Base-by-base conservation (phyloP, 1,284 basidiomycete species). In the Irpex rosettiformis region DNA sequence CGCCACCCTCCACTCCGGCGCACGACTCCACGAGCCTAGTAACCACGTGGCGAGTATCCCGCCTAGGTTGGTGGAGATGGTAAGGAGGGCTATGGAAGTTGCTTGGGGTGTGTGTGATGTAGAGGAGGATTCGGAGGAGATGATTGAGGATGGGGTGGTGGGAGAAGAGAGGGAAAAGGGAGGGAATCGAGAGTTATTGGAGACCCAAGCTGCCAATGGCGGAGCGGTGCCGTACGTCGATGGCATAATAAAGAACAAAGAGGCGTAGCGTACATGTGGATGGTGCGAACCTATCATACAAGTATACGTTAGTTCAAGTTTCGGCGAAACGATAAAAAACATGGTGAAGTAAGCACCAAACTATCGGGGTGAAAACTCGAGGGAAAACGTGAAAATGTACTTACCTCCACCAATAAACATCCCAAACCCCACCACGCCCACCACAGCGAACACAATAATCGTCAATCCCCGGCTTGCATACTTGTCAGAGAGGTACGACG, bases 171-270 rank as follows among this genome's bases (percentile, higher is more conserved):
- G 82, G 37, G 6, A n/a, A n/a, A 40, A 5, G 37, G 37, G n/a
- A n/a, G 37, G 37, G 37, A 40, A n/a, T 11, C n/a, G 22, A 10
- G 88, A 80, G 62, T 89, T 89, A 71, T 89, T 86, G 11, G 82
- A 77, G 0, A 84, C 83, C 82, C 86, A 86, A 56, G 81, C 82
- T n/a, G 83, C 68, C 29, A 86, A 72, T 10, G 86, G 70, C 0
- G 85, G 79, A 64, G 84, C 86, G 21, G 79, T 83, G 0, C 81
- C 79, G 68, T 86, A 90, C 5, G 86, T 75, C 1, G 86, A 86
- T 0, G 80, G 77, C 24, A 83, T 79, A 11, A 80, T 76, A 43
- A 89, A 73, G 69, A 84, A 83, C 1, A 86, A 77, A 6, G 86
- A 82, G 6, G 81, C 77, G 63, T 89, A 47, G 62, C 64, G 59